These are phyloP conservation scores for Haplosporangium gracile DNA, from an alignment of 192 early-diverging fungal species.

Conservation along the genomic window DNA sequence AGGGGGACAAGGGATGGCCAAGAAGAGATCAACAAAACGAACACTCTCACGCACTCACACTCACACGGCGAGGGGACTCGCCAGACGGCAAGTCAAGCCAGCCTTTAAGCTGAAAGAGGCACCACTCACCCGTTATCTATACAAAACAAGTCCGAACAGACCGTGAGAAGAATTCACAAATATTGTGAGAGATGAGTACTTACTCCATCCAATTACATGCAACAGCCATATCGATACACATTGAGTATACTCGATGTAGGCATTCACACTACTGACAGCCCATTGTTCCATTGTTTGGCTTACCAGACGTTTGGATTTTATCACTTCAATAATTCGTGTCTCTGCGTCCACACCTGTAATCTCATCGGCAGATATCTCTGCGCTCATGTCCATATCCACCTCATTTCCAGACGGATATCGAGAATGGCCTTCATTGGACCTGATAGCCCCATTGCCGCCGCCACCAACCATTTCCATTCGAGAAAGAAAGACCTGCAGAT, in stretches of 20 bases:
- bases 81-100: neutral
- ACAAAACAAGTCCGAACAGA: neutral
- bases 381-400: neutral
- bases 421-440: neutral
- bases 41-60: too few relatives aligned
- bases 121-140: slow-evolving; percentile 49
- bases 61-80: too few relatives aligned
- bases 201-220: neutral
- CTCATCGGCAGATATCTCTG: neutral
- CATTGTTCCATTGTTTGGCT: neutral
- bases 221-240: neutral
- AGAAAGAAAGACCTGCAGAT: slow-evolving; percentile 37
- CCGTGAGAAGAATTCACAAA: slow-evolving; percentile 19
- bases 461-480: neutral
- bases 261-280: neutral
- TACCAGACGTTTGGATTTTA: slow-evolving; percentile 43
- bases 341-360: neutral
- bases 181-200: neutral
- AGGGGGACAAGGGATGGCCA: too few relatives aligned
- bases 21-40: too few relatives aligned
- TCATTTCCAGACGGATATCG: slow-evolving; percentile 2
- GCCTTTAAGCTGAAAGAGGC: slow-evolving; percentile 20
- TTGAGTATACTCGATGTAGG: neutral
- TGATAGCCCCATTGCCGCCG: neutral
- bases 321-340: slow-evolving; percentile 28